Percentiles rank a stretch among this genome's conserved stretches.
These are phyloP conservation scores for Lecanicillium sp. DNA, from an alignment of 2,329 filamentous ascomycete species.

Conservation along the genomic window DNA sequence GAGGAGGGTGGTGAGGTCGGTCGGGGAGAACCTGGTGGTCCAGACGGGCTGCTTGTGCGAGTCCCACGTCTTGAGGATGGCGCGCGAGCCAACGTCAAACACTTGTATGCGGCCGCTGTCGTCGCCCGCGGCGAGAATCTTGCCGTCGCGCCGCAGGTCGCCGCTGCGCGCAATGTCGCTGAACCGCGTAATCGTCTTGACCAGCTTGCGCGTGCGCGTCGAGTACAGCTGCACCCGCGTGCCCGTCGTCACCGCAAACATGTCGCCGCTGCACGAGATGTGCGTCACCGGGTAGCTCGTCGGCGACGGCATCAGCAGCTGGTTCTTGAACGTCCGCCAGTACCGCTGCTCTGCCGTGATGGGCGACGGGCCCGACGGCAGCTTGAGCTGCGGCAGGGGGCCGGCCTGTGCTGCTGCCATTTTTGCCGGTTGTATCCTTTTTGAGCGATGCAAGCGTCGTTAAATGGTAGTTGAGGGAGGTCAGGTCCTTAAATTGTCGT, in stretches of 20 bases:
- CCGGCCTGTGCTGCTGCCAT: slow-evolving; percentile 88
- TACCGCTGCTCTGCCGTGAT: slow-evolving; percentile 89
- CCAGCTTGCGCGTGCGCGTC: slow-evolving; percentile 78
- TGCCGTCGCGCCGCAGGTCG: slow-evolving; percentile 80
- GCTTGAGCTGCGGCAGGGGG: slow-evolving; percentile 72
- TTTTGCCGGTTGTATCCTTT: slow-evolving; percentile 17
- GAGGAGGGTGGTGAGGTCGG: slow-evolving; percentile 78
- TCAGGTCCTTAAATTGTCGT: no score
- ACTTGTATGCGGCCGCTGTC: slow-evolving; percentile 90
- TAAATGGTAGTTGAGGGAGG: no score
- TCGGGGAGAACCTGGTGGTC: slow-evolving; percentile 84
- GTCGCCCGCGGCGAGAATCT: slow-evolving; percentile 84
- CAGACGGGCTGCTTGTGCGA: slow-evolving; percentile 92
- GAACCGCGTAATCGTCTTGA: slow-evolving; percentile 93
- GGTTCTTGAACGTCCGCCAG: slow-evolving; percentile 93
- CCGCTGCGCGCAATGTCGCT: slow-evolving; percentile 85
- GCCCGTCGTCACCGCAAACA: slow-evolving; percentile 91
- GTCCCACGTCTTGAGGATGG: slow-evolving; percentile 91
- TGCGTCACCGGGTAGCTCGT: slow-evolving; percentile 85
- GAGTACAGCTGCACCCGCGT: slow-evolving; percentile 92
- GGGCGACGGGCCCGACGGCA: slow-evolving; percentile 73
- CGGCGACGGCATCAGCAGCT: slow-evolving; percentile 81
- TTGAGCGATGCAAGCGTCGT: no score
- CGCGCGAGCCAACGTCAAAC: slow-evolving; percentile 81
- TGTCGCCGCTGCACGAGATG: slow-evolving; percentile 69